phyloP scores from a whole-genome alignment of 352 stramenopile genomes.

The Globisporangium parvum region DNA sequence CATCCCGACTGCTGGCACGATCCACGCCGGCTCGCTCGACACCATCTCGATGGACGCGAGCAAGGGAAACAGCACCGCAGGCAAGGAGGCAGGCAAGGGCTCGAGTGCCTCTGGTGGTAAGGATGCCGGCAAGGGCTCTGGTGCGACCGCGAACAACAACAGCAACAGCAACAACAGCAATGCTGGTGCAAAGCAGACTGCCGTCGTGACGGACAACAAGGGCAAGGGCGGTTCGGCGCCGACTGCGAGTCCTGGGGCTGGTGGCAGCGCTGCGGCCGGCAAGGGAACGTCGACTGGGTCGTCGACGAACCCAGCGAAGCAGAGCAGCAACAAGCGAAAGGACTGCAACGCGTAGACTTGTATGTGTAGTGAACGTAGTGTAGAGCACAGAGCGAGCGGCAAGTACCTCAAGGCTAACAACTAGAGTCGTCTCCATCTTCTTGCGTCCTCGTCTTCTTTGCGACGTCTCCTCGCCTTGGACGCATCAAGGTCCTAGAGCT shows the following conservation, averaged over 20 bases:
- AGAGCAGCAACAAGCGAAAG: conserved; percentile 3
- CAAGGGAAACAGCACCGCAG: neutral
- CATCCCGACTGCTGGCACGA: neutral
- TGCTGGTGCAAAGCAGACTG: neutral
- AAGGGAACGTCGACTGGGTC: neutral
- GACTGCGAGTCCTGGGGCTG: neutral
- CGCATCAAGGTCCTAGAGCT: no score
- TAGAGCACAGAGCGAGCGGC: no score
- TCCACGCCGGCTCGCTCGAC: neutral
- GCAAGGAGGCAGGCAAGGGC: neutral
- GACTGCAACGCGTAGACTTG: conserved; percentile 11
- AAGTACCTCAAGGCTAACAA: no score
- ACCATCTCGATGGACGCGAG: neutral
- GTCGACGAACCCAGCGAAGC: neutral
- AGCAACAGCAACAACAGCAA: neutral
- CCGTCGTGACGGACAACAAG: neutral
- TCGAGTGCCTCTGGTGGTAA: no score
- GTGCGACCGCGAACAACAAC: no score
- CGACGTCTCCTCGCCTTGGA: no score
- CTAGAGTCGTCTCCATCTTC: no score
- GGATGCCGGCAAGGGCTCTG: no score
- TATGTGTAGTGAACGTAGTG: no score
- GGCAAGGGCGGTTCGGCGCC: neutral
- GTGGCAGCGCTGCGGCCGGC: neutral
- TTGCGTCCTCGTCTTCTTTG: neutral